A percentile compares a stretch with the other conserved stretches of the same genome.
Evolutionary conservation across 441 rosid genomes (phyloP).

Genomic region (Gossypium gossypioides): DNA sequence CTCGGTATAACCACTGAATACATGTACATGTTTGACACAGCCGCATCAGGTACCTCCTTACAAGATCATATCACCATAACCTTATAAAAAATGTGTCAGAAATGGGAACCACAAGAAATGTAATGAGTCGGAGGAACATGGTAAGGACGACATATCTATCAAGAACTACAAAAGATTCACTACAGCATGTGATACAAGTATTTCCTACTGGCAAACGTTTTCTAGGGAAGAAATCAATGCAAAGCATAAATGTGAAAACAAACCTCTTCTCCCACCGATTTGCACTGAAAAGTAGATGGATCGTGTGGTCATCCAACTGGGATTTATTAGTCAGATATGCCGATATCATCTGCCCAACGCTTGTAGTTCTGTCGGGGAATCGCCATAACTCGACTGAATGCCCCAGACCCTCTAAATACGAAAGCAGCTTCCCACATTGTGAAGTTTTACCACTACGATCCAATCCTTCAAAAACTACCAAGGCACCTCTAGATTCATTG

Average conservation of each 20-base stretch:
- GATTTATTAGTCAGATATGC: constrained; percentile 68
- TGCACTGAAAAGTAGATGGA: constrained; percentile 89
- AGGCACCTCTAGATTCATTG: constrained; percentile 59
- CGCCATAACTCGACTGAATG: constrained; percentile 65
- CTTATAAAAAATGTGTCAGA: background rate
- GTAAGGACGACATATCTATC: background rate
- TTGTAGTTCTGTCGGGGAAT: constrained; percentile 78
- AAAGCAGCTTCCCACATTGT: constrained; percentile 47
- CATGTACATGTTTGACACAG: background rate
- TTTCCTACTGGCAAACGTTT: background rate
- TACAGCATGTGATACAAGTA: background rate
- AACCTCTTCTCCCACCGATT: constrained; percentile 95
- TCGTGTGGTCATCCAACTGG: constrained; percentile 71
- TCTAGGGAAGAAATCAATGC: background rate
- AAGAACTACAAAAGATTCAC: background rate
- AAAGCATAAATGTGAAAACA: background rate
- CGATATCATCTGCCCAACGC: constrained; percentile 80
- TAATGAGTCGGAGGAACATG: background rate
- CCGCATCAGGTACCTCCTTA: background rate
- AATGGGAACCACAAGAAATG: background rate
- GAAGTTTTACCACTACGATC: constrained; percentile 87
- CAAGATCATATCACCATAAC: background rate
- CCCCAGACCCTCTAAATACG: constrained; percentile 59
- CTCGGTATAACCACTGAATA: background rate
- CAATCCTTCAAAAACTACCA: constrained; percentile 82